Conservation (phyloP, 2,329 filamentous ascomycete species). For the Aspergillus hortae region DNA sequence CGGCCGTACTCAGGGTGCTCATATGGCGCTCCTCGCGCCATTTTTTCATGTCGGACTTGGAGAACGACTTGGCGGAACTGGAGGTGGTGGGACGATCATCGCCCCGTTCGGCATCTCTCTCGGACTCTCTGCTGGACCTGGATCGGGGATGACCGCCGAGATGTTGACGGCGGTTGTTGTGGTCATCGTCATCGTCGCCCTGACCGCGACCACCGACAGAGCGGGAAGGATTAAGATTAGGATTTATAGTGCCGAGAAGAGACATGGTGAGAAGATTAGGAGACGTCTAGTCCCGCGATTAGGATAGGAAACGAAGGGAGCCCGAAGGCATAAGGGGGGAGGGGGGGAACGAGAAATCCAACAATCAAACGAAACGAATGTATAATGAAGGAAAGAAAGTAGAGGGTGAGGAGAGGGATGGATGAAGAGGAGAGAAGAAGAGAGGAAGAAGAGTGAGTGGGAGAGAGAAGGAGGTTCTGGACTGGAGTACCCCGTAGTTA, state of each 20-base stretch:
- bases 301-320: constrained; percentile 3
- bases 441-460: background rate
- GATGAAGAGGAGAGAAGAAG: constrained; percentile 10
- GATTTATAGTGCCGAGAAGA: constrained; percentile 31
- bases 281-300: constrained; percentile 15
- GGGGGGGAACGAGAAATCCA: constrained; percentile 4
- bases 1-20: constrained; percentile 25
- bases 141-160: background rate
- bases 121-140: background rate
- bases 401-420: constrained; percentile 4
- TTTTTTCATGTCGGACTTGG: constrained; percentile 10
- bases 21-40: constrained; percentile 6
- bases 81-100: constrained; percentile 11
- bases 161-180: background rate
- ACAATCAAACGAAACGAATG: constrained; percentile 3
- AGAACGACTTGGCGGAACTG: background rate
- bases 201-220: constrained; percentile 10
- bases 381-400: constrained; percentile 1
- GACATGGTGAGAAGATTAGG: constrained; percentile 25
- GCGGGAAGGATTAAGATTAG: constrained; percentile 22
- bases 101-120: background rate
- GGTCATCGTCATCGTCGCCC: constrained; percentile 4
- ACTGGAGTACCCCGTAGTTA: background rate
- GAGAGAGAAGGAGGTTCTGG: constrained; percentile 3
- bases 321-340: constrained; percentile 6